These are phyloP conservation scores for Cyberlindnera japonica DNA, from an alignment of 805 yeast genomes.

Conservation along the genomic window DNA sequence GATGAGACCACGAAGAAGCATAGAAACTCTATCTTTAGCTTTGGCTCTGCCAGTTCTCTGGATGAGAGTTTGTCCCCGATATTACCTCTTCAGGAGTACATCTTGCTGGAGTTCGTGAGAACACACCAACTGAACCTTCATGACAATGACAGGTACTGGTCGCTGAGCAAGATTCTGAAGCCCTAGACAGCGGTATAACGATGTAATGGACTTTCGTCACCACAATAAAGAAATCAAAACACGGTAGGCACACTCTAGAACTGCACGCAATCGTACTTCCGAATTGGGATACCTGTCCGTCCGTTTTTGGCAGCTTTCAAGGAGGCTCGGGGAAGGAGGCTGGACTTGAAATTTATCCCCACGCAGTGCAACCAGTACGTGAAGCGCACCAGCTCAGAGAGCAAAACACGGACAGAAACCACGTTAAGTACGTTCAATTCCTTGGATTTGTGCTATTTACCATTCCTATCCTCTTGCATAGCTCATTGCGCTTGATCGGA, in stretches of 20 bases:
- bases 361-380: no score
- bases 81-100: conserved; percentile 43
- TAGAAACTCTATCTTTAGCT: conserved; percentile 26
- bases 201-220: not conserved
- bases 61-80: conserved; percentile 32
- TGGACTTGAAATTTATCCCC: not conserved
- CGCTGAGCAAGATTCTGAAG: conserved; percentile 48
- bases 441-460: no score
- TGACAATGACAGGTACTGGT: conserved; percentile 71
- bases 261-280: no score
- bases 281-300: not conserved
- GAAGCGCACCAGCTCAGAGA: no score
- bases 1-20: conserved; percentile 26
- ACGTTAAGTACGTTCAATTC: no score
- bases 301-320: not conserved
- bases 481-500: no score
- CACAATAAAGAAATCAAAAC: not conserved
- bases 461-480: no score
- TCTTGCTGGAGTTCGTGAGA: conserved; percentile 67
- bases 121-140: conserved; percentile 55
- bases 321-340: not conserved
- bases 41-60: conserved; percentile 19
- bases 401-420: no score
- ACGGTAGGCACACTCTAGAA: not conserved
- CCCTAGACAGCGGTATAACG: conserved; percentile 1